A percentile compares a stretch with the other conserved stretches of the same genome.
These are phyloP conservation scores for Aegle marmelos DNA, from an alignment of 345 rosid genomes.

Conservation along the genomic window DNA sequence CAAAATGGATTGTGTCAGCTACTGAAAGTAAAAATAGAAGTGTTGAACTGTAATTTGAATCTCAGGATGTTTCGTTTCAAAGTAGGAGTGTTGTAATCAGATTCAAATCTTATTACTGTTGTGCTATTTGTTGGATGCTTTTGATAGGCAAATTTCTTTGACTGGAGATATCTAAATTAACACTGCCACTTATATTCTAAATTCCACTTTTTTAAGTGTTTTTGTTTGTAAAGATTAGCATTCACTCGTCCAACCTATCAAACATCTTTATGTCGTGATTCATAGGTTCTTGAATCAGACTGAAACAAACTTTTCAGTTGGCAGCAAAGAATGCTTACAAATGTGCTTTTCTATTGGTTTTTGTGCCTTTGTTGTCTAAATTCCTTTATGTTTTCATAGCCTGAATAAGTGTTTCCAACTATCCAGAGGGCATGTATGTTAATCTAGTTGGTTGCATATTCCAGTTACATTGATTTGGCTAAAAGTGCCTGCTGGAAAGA, in stretches of 20 bases:
- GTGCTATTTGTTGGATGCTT: not conserved
- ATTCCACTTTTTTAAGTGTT: not conserved
- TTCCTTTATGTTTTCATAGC: not conserved
- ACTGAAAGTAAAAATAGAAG: not conserved
- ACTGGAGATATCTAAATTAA: not conserved
- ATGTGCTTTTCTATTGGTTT: not conserved
- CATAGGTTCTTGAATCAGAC: not conserved
- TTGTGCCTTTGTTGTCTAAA: not conserved
- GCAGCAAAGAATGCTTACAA: not conserved
- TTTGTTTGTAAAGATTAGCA: not conserved
- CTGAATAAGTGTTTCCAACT: not conserved
- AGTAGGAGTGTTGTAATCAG: not conserved
- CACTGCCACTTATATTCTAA: not conserved
- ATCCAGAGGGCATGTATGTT: not conserved
- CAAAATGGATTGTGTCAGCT: not conserved
- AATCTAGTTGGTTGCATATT: not conserved
- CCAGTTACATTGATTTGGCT: not conserved
- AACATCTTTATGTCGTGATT: not conserved
- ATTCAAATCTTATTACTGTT: not conserved
- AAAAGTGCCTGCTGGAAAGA: conserved; percentile 7
- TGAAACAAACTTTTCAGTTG: not conserved
- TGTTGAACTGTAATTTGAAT: not conserved
- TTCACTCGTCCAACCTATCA: too few species aligned
- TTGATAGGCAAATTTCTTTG: not conserved
- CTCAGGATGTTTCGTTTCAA: not conserved